phyloP scores from a whole-genome alignment of 768 basidiomycete species.

The Hydnomerulius pinastri region DNA sequence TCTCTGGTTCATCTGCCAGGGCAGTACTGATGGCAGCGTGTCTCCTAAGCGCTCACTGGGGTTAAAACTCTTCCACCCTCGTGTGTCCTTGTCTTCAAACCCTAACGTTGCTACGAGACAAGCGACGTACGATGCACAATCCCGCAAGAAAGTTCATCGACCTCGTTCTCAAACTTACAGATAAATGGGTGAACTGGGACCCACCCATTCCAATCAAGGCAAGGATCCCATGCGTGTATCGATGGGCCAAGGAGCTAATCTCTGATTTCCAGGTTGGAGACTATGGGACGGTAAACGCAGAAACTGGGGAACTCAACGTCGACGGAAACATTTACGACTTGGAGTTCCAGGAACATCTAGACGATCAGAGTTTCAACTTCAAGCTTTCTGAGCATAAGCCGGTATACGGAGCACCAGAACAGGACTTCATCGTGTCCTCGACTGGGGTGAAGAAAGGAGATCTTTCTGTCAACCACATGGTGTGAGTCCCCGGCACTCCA shows the following conservation, averaged over 20 bases:
- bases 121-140: not conserved
- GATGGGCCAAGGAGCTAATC: not conserved
- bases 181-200: slow-evolving; percentile 36
- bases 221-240: slow-evolving; percentile 5
- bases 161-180: slow-evolving; percentile 25
- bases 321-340: slow-evolving; percentile 32
- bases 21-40: too few relatives aligned
- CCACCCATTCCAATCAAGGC: slow-evolving; percentile 29
- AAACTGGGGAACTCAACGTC: slow-evolving; percentile 22
- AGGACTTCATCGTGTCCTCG: slow-evolving; percentile 20
- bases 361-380: not conserved
- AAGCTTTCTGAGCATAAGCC: slow-evolving; percentile 3
- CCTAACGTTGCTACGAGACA: not conserved
- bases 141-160: slow-evolving; percentile 30
- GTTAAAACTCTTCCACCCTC: not conserved
- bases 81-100: not conserved
- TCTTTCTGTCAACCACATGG: slow-evolving; percentile 8
- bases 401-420: slow-evolving; percentile 8
- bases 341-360: slow-evolving; percentile 4
- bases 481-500: too few relatives aligned
- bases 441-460: slow-evolving; percentile 17
- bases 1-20: too few relatives aligned
- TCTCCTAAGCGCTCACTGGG: too few relatives aligned
- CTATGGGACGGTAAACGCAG: too few relatives aligned
- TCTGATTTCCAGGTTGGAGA: slow-evolving; percentile 25